These are phyloP conservation scores for Terfezia claveryi DNA, from an alignment of 495 filamentous ascomycete species.

Conservation along the genomic window DNA sequence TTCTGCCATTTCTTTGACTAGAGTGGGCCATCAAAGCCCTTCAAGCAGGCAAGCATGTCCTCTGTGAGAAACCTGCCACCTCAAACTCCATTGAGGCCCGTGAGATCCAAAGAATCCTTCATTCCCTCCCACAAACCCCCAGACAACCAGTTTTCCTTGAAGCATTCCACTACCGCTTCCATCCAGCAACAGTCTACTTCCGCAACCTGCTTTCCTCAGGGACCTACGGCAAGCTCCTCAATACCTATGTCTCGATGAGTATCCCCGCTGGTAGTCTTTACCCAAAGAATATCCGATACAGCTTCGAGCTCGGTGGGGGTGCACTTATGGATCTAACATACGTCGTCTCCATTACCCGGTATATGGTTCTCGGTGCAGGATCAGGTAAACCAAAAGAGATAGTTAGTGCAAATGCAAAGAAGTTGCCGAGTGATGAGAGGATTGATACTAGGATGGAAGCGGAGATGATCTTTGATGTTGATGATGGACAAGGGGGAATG, in stretches of 20 bases:
- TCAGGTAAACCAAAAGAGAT: slow-evolving; percentile 21
- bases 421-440: slow-evolving; percentile 18
- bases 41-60: slow-evolving; percentile 34
- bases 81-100: slow-evolving; percentile 29
- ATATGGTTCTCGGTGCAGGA: slow-evolving; percentile 18
- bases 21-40: slow-evolving; percentile 33
- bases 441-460: slow-evolving; percentile 22
- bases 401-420: slow-evolving; percentile 17
- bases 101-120: slow-evolving; percentile 20
- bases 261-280: background rate
- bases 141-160: slow-evolving; percentile 32
- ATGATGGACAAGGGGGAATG: background rate
- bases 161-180: slow-evolving; percentile 35
- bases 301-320: slow-evolving; percentile 35
- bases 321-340: slow-evolving; percentile 37
- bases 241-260: slow-evolving; percentile 1
- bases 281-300: slow-evolving; percentile 32
- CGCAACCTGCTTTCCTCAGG: slow-evolving; percentile 18
- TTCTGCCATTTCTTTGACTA: background rate
- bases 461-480: slow-evolving; percentile 12
- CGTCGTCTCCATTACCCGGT: slow-evolving; percentile 23
- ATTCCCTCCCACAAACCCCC: slow-evolving; percentile 1
- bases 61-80: slow-evolving; percentile 34
- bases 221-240: slow-evolving; percentile 16
- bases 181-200: slow-evolving; percentile 27